Evolutionary conservation across 2,329 filamentous ascomycete genomes (phyloP).

Genomic region (Phaeosphaeriaceae sp.): DNA sequence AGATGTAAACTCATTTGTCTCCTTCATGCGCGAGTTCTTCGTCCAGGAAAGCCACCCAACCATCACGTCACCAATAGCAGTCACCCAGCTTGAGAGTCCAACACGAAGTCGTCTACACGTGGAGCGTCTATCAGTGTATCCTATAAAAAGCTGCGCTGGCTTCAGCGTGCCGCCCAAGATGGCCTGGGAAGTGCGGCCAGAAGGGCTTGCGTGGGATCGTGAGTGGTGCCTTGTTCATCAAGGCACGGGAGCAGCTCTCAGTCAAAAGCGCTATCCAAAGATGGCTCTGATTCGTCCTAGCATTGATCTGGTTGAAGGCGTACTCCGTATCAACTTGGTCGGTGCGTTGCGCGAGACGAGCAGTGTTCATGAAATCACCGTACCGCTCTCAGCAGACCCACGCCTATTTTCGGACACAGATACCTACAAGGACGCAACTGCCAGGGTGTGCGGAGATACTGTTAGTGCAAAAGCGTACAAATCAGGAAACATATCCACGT

Average conservation of each 20-base stretch:
- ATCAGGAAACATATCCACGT: conserved; percentile 70
- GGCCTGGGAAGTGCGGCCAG: conserved; percentile 78
- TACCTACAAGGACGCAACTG: conserved; percentile 56
- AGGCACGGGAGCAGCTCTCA: conserved; percentile 83
- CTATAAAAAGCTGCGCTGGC: conserved; percentile 92
- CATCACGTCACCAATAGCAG: conserved; percentile 27
- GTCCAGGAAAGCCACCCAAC: conserved; percentile 37
- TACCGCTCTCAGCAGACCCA: conserved; percentile 74
- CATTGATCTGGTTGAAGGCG: conserved; percentile 73
- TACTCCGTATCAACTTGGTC: conserved; percentile 68
- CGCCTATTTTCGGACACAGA: conserved; percentile 57
- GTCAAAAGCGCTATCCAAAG: conserved; percentile 84
- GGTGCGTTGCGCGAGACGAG: conserved; percentile 45
- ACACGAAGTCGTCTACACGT: conserved; percentile 49
- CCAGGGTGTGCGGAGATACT: conserved; percentile 83
- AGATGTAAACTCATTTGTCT: conserved; percentile 76
- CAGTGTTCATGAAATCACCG: conserved; percentile 47
- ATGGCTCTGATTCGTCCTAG: conserved; percentile 85
- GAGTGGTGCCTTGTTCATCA: conserved; percentile 95
- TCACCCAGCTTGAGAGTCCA: conserved; percentile 32
- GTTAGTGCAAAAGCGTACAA: conserved; percentile 76
- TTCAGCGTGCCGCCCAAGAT: conserved; percentile 71
- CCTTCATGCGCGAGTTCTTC: conserved; percentile 67
- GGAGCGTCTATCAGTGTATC: conserved; percentile 71
- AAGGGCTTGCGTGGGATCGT: conserved; percentile 91